Conservation (phyloP, 306 rosid species). For the Cicer bijugum region DNA sequence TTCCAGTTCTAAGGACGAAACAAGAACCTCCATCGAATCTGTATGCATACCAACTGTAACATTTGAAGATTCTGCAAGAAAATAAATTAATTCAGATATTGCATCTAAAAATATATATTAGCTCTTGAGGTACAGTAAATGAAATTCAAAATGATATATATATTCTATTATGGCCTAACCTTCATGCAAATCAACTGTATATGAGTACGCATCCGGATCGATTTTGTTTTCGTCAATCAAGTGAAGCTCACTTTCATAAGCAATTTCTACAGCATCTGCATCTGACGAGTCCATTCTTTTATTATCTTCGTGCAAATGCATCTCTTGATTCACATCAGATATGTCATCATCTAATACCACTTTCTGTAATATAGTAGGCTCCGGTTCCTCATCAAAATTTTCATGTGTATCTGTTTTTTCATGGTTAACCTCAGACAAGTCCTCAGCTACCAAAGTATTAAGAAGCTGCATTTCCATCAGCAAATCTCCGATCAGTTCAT, state of each 20-base stretch:
- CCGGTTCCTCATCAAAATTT: background rate
- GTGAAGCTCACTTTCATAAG: conserved; percentile 41
- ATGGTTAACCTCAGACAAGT: conserved; percentile 16
- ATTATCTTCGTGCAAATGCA: conserved; percentile 12
- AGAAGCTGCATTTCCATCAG: background rate
- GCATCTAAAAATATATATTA: background rate
- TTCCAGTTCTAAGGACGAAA: conserved; percentile 42
- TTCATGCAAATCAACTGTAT: conserved; percentile 40
- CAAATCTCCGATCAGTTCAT: conserved; percentile 34
- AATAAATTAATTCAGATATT: conserved; percentile 20
- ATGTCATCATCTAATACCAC: conserved; percentile 14
- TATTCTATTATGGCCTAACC: conserved; percentile 47
- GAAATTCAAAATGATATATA: background rate
- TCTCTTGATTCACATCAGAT: conserved; percentile 40
- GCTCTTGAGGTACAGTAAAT: background rate
- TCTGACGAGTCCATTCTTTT: background rate
- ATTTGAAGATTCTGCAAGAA: conserved; percentile 49
- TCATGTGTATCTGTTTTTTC: conserved; percentile 10
- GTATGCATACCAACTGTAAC: conserved; percentile 33
- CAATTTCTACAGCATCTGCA: conserved; percentile 43
- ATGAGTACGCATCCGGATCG: background rate
- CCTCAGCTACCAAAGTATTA: conserved; percentile 25
- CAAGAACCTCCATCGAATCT: conserved; percentile 46
- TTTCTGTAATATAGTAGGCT: background rate
- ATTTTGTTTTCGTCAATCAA: conserved; percentile 22